These are phyloP conservation scores for Suillus variegatus DNA, from an alignment of 768 basidiomycete genomes.

Conservation along the genomic window DNA sequence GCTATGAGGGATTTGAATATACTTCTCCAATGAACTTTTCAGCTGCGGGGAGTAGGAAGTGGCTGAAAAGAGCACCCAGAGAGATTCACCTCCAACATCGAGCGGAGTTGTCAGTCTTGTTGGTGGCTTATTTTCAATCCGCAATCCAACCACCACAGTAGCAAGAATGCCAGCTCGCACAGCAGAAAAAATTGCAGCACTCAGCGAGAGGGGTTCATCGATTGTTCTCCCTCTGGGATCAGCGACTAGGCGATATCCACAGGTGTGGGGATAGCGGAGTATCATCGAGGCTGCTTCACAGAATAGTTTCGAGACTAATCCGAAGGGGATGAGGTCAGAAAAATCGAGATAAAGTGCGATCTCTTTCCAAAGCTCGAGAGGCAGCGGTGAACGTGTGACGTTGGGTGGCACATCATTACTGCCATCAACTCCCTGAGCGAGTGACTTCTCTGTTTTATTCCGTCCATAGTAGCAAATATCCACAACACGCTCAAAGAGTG, in stretches of 20 bases:
- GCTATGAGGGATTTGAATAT: no score
- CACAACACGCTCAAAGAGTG: background rate
- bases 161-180: background rate
- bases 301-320: slow-evolving; percentile 1
- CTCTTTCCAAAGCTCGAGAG: background rate
- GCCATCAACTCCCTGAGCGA: background rate
- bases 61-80: background rate
- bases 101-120: background rate
- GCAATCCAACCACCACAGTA: background rate
- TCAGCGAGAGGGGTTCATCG: background rate
- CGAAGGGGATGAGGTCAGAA: slow-evolving; percentile 1
- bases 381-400: background rate
- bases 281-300: background rate
- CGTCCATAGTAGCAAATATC: background rate
- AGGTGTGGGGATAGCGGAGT: background rate
- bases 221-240: background rate
- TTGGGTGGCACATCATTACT: background rate
- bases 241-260: background rate
- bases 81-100: background rate
- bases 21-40: background rate
- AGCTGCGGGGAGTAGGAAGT: no score
- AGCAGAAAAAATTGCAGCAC: background rate
- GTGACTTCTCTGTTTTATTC: background rate
- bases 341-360: background rate
- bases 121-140: background rate